A percentile compares a stretch with the other conserved stretches of the same genome.
Conservation (phyloP, 176 grass and related monocot genomes). For the Triticum turgidum region DNA sequence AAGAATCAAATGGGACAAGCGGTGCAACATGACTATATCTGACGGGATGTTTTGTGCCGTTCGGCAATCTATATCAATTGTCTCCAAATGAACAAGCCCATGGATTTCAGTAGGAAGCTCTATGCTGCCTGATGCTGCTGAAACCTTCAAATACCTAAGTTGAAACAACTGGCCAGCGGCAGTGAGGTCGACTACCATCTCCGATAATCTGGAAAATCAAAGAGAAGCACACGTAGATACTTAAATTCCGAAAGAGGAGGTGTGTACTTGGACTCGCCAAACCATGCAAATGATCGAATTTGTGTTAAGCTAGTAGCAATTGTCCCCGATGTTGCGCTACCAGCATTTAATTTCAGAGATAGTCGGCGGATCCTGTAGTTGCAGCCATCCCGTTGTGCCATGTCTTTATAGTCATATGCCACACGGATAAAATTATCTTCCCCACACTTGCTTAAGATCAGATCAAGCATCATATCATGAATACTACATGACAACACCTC, state of each 20-base stretch:
- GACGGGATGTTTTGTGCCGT: not conserved
- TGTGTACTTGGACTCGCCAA: not conserved
- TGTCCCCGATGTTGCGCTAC: not conserved
- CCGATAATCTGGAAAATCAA: not conserved
- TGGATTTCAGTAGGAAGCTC: not conserved
- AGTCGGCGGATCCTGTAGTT: not conserved
- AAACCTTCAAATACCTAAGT: not conserved
- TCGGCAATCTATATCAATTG: not conserved
- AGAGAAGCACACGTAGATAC: conserved; percentile 1
- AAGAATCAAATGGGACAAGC: not conserved
- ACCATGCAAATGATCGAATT: not conserved
- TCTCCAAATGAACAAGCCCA: not conserved
- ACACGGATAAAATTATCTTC: not conserved
- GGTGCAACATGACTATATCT: not conserved
- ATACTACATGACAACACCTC: not conserved
- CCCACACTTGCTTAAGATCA: not conserved
- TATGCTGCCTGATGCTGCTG: not conserved
- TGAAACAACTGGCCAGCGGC: not conserved
- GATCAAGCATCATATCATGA: not conserved
- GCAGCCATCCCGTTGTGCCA: not conserved
- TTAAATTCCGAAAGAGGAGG: not conserved
- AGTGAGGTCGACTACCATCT: not conserved
- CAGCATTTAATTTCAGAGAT: not conserved
- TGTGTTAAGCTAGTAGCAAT: not conserved
- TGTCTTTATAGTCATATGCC: not conserved